Base-by-base conservation (phyloP, 345 rosid species). In the Aegle marmelos region DNA sequence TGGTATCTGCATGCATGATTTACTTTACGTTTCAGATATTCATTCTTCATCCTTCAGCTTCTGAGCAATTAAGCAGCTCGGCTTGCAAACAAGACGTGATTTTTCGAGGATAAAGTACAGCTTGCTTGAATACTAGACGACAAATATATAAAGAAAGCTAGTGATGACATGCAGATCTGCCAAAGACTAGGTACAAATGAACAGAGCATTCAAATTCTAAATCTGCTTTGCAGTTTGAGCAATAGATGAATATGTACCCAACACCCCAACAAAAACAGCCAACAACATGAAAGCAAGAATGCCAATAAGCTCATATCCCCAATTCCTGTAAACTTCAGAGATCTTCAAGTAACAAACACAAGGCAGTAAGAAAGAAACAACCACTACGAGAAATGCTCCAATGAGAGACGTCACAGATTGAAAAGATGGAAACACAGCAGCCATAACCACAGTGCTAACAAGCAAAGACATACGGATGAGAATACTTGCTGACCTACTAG, bases 331-430 rank as follows among this genome's bases (percentile, higher is more conserved):
- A 17, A 50, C 75, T 50, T 83, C 69, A 80, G 68, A 77, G 61
- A 84, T 86, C 77, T 82, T 86, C 84, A 81, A 75, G 80, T 82
- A 84, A 73, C 88, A 79, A 21, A 81, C 9, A 28, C 86, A 84
- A 22, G 89, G 88, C 36, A 86, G 70, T 69, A 88, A 24, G 61
- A 84, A 78, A 0, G 88, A 86, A 21, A 80, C 87, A 24, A 79
- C 41, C 2, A 86, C 84, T 25, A 73, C 73, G 6, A 87, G 70
- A 59, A 77, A 53, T 3, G 87, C 86, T 74, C 91, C 90, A 45
- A 70, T 76, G 14, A 86, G 62, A 4, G 88, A 76, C 78, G 76
- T 74, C 72, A 86, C 57, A 10, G 75, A 82, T 21, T 82, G 83
- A 28, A 88, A 86, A n/a, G 77, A 85, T 17, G 86, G 87, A 72